These are phyloP conservation scores for Plantago major DNA, from an alignment of 257 asterid genomes.

Conservation along the genomic window DNA sequence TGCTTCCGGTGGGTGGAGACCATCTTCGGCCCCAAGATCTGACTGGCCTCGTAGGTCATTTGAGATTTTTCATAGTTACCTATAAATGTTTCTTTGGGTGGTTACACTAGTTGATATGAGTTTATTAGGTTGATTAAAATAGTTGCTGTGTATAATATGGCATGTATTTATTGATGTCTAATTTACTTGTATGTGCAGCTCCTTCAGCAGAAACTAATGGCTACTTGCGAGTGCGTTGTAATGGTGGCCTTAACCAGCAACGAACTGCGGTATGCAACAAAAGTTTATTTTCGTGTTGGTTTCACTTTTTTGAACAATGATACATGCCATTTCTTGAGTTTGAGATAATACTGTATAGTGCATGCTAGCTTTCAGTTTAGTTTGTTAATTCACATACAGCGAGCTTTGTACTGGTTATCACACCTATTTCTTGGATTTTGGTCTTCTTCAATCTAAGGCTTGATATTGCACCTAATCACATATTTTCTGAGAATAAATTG, in stretches of 20 bases:
- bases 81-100: not conserved
- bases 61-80: not conserved
- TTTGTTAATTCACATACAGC: no score
- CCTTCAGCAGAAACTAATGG: conserved; percentile 83
- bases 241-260: conserved; percentile 98
- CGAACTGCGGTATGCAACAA: conserved; percentile 74
- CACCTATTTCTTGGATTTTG: not conserved
- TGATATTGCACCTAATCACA: not conserved
- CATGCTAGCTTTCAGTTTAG: not conserved
- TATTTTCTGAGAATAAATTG: conserved; percentile 1
- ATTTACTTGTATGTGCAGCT: conserved; percentile 45
- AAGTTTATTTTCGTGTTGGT: conserved; percentile 11
- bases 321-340: not conserved
- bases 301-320: not conserved
- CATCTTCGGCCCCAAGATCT: conserved; percentile 94
- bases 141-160: conserved; percentile 1
- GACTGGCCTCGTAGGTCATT: conserved; percentile 81
- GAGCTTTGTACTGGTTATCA: no score
- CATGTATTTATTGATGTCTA: conserved; percentile 12
- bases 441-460: conserved; percentile 3
- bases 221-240: conserved; percentile 93
- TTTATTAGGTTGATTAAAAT: not conserved
- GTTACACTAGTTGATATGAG: conserved; percentile 2
- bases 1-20: conserved; percentile 86
- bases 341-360: not conserved